These are phyloP conservation scores for Panaeolus papilionaceus DNA, from an alignment of 768 basidiomycete species.

Conservation along the genomic window DNA sequence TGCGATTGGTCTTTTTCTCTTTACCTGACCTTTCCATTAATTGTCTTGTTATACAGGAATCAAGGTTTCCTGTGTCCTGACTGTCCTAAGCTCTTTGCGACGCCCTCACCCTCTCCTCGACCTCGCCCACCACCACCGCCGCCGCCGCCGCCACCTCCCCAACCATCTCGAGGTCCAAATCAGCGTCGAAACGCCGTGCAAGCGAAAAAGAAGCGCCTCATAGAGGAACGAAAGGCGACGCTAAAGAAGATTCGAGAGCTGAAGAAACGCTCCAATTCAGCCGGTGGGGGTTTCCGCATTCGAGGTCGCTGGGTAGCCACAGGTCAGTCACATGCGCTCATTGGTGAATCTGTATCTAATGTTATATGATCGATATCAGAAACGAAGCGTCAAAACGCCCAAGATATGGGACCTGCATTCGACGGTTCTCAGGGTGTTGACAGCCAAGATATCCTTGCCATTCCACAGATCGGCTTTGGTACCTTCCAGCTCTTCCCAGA, in stretches of 20 bases:
- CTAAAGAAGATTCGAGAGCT: slow-evolving; percentile 51
- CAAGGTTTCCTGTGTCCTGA: slow-evolving; percentile 65
- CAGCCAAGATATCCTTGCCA: slow-evolving; percentile 65
- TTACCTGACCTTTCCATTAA: neutral
- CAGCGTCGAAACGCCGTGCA: slow-evolving; percentile 42
- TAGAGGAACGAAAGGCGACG: slow-evolving; percentile 54
- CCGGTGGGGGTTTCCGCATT: slow-evolving; percentile 50
- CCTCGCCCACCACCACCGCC: slow-evolving; percentile 41
- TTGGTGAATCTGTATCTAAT: neutral
- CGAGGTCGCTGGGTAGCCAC: slow-evolving; percentile 68
- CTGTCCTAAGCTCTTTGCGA: slow-evolving; percentile 61
- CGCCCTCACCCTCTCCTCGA: slow-evolving; percentile 37
- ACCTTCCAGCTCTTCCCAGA: slow-evolving; percentile 75
- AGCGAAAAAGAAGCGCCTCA: slow-evolving; percentile 51
- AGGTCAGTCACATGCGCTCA: slow-evolving; percentile 37
- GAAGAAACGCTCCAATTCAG: slow-evolving; percentile 38
- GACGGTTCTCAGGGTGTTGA: slow-evolving; percentile 74
- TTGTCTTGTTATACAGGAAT: slow-evolving; percentile 33
- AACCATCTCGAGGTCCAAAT: slow-evolving; percentile 46
- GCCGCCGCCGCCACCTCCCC: slow-evolving; percentile 29
- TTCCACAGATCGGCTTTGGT: slow-evolving; percentile 61
- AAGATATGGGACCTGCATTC: slow-evolving; percentile 53
- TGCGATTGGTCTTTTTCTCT: slow-evolving; percentile 34
- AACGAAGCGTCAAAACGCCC: slow-evolving; percentile 53
- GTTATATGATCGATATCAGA: slow-evolving; percentile 32